Evolutionary conservation across 495 filamentous ascomycete genomes (phyloP).

Genomic region (Daldinia childiae): DNA sequence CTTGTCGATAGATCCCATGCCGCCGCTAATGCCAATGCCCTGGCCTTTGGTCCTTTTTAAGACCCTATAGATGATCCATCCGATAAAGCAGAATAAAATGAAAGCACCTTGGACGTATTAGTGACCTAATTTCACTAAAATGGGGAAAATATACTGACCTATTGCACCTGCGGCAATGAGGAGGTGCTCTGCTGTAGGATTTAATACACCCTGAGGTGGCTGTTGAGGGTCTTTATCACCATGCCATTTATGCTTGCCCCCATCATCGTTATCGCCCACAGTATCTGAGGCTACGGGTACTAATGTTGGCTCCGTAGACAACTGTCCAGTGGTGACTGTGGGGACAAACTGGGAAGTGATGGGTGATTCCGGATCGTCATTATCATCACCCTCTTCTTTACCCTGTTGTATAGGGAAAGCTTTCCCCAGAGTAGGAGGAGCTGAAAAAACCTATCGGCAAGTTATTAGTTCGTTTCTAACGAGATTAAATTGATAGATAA

Average conservation of each 20-base stretch:
- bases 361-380: background rate
- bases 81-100: slow-evolving; percentile 53
- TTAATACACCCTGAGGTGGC: slow-evolving; percentile 28
- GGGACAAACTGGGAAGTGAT: background rate
- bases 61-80: slow-evolving; percentile 51
- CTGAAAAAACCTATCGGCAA: background rate
- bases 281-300: background rate
- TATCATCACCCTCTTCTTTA: slow-evolving; percentile 8
- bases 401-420: background rate
- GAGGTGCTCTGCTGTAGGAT: slow-evolving; percentile 53
- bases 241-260: slow-evolving; percentile 23
- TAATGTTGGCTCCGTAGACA: slow-evolving; percentile 3
- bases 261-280: slow-evolving; percentile 19
- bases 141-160: slow-evolving; percentile 47
- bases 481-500: background rate
- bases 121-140: background rate
- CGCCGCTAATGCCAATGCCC: slow-evolving; percentile 2
- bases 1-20: slow-evolving; percentile 28
- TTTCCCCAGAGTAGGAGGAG: background rate
- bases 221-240: slow-evolving; percentile 11
- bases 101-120: slow-evolving; percentile 49
- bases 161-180: slow-evolving; percentile 61
- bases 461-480: slow-evolving; percentile 12
- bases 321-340: background rate
- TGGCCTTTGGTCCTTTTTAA: slow-evolving; percentile 48